Evolutionary conservation across 129 eudicot genomes (phyloP).

Genomic region (Ambrosia artemisiifolia): DNA sequence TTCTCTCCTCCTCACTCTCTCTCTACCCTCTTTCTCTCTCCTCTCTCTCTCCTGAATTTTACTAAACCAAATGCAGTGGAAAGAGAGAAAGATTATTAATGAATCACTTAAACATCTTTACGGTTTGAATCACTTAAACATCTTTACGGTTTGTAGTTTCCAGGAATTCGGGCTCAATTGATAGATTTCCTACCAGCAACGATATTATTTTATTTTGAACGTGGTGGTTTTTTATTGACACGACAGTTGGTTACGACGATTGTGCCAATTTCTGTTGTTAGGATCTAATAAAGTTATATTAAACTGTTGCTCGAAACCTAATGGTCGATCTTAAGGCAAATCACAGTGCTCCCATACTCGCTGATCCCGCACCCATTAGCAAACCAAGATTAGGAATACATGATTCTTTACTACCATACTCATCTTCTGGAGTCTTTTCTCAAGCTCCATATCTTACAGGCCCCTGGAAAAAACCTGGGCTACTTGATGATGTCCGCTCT

Average conservation of each 20-base stretch:
- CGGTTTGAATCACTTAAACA: not conserved
- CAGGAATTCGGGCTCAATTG: conserved; percentile 47
- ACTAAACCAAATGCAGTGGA: no score
- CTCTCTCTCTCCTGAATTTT: no score
- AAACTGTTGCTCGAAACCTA: conserved; percentile 16
- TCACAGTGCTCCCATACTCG: conserved; percentile 60
- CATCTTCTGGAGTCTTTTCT: conserved; percentile 58
- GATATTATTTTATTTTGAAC: conserved; percentile 29
- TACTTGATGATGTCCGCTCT: conserved; percentile 66
- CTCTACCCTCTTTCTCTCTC: no score
- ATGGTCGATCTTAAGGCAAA: conserved; percentile 78
- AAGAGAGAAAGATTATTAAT: no score
- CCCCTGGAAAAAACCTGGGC: conserved; percentile 69
- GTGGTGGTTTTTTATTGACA: conserved; percentile 47
- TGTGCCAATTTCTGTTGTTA: conserved; percentile 2
- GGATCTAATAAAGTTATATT: not conserved
- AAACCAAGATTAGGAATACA: conserved; percentile 67
- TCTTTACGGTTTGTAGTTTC: conserved; percentile 15
- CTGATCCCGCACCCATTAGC: conserved; percentile 62
- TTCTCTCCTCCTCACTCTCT: no score
- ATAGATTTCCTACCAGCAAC: conserved; percentile 33
- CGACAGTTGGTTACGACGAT: conserved; percentile 36
- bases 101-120: no score
- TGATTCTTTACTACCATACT: conserved; percentile 55
- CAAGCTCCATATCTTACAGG: conserved; percentile 47